Evolutionary conservation across 495 filamentous ascomycete genomes (phyloP).

Genomic region (Apiosordaria backusii): DNA sequence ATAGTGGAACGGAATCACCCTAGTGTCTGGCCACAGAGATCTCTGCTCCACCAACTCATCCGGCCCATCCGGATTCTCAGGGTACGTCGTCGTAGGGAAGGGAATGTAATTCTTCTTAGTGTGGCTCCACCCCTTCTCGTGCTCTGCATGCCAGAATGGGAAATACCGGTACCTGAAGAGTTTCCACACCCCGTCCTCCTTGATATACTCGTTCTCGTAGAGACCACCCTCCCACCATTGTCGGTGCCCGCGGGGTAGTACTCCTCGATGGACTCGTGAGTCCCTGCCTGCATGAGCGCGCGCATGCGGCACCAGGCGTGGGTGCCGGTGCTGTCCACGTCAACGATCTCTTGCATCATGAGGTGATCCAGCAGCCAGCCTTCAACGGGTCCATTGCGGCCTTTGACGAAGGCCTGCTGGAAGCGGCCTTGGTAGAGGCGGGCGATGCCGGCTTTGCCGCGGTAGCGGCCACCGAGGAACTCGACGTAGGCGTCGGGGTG

Average conservation of each 20-base stretch:
- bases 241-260: constrained; percentile 46
- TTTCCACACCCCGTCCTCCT: constrained; percentile 55
- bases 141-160: constrained; percentile 55
- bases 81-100: constrained; percentile 42
- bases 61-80: constrained; percentile 49
- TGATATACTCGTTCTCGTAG: constrained; percentile 59
- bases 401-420: constrained; percentile 44
- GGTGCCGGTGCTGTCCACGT: constrained; percentile 43
- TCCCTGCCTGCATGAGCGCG: constrained; percentile 53
- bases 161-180: constrained; percentile 54
- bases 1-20: constrained; percentile 56
- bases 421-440: constrained; percentile 54
- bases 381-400: constrained; percentile 54
- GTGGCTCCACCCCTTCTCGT: constrained; percentile 50
- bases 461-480: constrained; percentile 53
- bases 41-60: constrained; percentile 53
- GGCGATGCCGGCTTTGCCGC: constrained; percentile 50
- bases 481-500: constrained; percentile 54
- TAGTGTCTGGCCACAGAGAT: constrained; percentile 54
- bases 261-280: constrained; percentile 46
- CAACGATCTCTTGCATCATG: constrained; percentile 55
- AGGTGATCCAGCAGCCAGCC: constrained; percentile 55
- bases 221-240: constrained; percentile 58
- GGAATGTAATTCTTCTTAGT: constrained; percentile 52
- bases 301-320: constrained; percentile 54